These are phyloP conservation scores for Komagataella pseudopastoris DNA, from an alignment of 805 yeast species.

Conservation along the genomic window DNA sequence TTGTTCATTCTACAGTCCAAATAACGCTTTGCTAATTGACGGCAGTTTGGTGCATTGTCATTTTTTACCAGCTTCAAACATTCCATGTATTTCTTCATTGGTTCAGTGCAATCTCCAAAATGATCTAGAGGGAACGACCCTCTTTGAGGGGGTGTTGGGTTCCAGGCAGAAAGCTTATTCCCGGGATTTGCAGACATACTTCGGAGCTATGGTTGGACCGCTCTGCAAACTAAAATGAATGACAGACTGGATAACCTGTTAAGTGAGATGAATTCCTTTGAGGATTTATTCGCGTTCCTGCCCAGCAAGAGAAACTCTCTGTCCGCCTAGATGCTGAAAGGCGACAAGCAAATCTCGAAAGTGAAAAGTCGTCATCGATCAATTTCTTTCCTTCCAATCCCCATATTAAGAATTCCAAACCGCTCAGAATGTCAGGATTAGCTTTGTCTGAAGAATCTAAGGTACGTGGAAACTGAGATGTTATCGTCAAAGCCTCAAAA, in stretches of 20 bases:
- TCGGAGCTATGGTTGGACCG: background rate
- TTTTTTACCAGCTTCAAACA: constrained; percentile 72
- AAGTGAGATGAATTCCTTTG: background rate
- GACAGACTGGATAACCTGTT: background rate
- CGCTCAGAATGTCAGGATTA: constrained; percentile 20
- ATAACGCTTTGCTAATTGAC: constrained; percentile 71
- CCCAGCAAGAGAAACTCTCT: background rate
- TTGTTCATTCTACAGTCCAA: constrained; percentile 84
- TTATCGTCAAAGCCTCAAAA: constrained; percentile 9
- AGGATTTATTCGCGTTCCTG: background rate
- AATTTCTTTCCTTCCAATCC: background rate
- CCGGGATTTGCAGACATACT: background rate
- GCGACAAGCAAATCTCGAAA: background rate
- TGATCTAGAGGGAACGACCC: constrained; percentile 96
- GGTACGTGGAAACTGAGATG: constrained; percentile 7
- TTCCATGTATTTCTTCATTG: constrained; percentile 62
- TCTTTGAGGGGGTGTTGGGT: constrained; percentile 81
- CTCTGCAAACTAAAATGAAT: background rate
- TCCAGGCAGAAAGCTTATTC: background rate
- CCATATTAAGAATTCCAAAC: background rate
- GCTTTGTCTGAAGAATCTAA: constrained; percentile 33
- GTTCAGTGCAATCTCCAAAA: constrained; percentile 61
- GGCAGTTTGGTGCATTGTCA: constrained; percentile 83
- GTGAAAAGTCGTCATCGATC: background rate
- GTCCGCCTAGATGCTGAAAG: background rate